These are phyloP conservation scores for Xerocomellus amylosporus DNA, from an alignment of 768 basidiomycete species.

Conservation along the genomic window DNA sequence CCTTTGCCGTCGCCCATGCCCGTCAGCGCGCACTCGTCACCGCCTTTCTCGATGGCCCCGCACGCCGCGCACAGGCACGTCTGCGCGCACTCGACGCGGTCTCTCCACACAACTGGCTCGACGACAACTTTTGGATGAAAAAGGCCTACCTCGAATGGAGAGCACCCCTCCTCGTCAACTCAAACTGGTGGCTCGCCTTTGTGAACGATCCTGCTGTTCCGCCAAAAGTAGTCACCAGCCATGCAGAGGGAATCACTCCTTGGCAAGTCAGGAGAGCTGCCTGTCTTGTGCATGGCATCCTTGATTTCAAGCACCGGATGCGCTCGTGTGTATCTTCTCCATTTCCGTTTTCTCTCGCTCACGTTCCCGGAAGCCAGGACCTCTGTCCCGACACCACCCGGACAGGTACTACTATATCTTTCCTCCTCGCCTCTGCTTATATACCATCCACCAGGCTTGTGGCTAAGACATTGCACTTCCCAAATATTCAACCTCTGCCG, in stretches of 20 bases:
- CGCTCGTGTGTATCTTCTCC: constrained; percentile 47
- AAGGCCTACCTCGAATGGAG: constrained; percentile 89
- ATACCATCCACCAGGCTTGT: constrained; percentile 43
- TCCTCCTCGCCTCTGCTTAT: neutral
- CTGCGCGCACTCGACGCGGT: constrained; percentile 68
- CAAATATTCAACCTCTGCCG: constrained; percentile 77
- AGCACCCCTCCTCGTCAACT: constrained; percentile 80
- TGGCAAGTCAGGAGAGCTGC: constrained; percentile 88
- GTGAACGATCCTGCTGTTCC: constrained; percentile 69
- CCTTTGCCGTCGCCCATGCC: constrained; percentile 36
- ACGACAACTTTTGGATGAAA: constrained; percentile 90
- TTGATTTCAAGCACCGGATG: constrained; percentile 70
- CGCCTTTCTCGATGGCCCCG: constrained; percentile 9
- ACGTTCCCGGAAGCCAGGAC: constrained; percentile 51
- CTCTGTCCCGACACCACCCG: constrained; percentile 68
- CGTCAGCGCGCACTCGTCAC: constrained; percentile 23
- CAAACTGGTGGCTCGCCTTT: constrained; percentile 96
- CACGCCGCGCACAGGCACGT: constrained; percentile 22
- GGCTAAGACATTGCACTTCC: constrained; percentile 56
- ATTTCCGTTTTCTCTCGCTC: constrained; percentile 1
- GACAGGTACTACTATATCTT: constrained; percentile 46
- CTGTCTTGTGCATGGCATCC: constrained; percentile 69
- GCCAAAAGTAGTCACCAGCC: constrained; percentile 25
- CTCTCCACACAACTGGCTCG: constrained; percentile 90
- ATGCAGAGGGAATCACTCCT: constrained; percentile 48